phyloP scores from a whole-genome alignment of 805 yeast species.

The Candida palmyrensis region DNA sequence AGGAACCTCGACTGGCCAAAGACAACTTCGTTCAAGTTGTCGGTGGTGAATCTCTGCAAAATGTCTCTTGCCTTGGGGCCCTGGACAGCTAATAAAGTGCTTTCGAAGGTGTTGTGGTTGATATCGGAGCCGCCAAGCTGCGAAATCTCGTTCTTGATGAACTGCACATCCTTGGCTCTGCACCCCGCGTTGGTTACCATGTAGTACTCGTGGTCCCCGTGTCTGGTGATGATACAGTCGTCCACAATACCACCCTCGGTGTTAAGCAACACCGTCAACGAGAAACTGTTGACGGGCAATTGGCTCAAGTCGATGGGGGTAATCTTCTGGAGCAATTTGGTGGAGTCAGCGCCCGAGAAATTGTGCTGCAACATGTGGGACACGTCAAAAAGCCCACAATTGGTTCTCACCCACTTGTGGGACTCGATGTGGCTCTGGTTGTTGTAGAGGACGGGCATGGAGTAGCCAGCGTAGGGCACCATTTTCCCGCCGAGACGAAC shows the following conservation, averaged over 20 bases:
- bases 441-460: slow-evolving; percentile 88
- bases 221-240: slow-evolving; percentile 89
- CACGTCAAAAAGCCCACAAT: slow-evolving; percentile 92
- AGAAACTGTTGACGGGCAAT: slow-evolving; percentile 55
- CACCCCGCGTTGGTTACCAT: slow-evolving; percentile 97
- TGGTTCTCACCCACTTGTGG: slow-evolving; percentile 86
- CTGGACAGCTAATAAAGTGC: slow-evolving; percentile 83
- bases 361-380: slow-evolving; percentile 96
- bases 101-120: slow-evolving; percentile 48
- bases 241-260: slow-evolving; percentile 79
- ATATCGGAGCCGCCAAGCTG: slow-evolving; percentile 31
- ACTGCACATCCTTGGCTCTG: slow-evolving; percentile 70
- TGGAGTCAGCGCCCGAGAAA: slow-evolving; percentile 63
- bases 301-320: slow-evolving; percentile 82
- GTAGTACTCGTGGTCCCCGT: slow-evolving; percentile 68
- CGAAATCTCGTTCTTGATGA: slow-evolving; percentile 49
- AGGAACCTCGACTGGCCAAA: slow-evolving; percentile 68
- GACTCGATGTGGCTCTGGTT: slow-evolving; percentile 88
- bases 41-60: slow-evolving; percentile 57
- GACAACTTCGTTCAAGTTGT: slow-evolving; percentile 53
- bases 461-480: slow-evolving; percentile 95
- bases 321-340: slow-evolving; percentile 63
- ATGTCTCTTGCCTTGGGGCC: slow-evolving; percentile 81
- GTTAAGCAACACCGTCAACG: slow-evolving; percentile 72
- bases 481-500: slow-evolving; percentile 75